These are phyloP conservation scores for Diaporthe ampelina DNA, from an alignment of 2,329 filamentous ascomycete genomes.

Conservation along the genomic window DNA sequence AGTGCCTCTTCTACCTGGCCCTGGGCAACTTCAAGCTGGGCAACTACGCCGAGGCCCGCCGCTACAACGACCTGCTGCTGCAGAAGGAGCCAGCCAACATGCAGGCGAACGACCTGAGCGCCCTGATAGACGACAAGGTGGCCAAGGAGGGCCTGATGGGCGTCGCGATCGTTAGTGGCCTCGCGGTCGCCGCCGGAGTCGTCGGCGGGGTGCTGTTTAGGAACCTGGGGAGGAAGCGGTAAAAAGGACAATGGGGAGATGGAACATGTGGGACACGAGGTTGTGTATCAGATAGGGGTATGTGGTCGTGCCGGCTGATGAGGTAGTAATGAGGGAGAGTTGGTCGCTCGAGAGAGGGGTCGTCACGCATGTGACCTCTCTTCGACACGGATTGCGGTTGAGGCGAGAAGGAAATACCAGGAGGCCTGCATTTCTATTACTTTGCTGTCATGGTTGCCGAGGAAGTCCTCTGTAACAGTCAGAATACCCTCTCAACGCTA, in stretches of 20 bases:
- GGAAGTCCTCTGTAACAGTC: constrained; percentile 7
- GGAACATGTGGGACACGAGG: too few species aligned
- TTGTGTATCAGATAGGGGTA: background rate
- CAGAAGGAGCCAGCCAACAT: constrained; percentile 93
- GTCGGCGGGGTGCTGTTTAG: constrained; percentile 89
- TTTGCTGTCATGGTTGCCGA: constrained; percentile 11
- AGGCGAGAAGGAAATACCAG: background rate
- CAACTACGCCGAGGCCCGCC: constrained; percentile 94
- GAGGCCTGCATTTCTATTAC: constrained; percentile 7
- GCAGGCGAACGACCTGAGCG: constrained; percentile 88
- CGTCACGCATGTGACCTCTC: background rate
- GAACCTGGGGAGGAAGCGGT: constrained; percentile 76
- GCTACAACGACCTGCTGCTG: constrained; percentile 93
- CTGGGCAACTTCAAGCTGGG: constrained; percentile 98
- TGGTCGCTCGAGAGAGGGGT: background rate
- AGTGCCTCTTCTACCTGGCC: constrained; percentile 98
- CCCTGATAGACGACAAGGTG: constrained; percentile 95
- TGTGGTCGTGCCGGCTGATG: background rate
- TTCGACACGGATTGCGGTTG: background rate
- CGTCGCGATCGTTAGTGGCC: constrained; percentile 92
- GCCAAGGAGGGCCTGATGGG: constrained; percentile 94
- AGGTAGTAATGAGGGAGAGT: background rate
- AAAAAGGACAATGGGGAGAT: too few species aligned
- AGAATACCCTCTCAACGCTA: background rate
- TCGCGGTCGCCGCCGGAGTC: constrained; percentile 93